These are phyloP conservation scores for Pseudocercospora ulei DNA, from an alignment of 2,329 filamentous ascomycete species.

Conservation along the genomic window DNA sequence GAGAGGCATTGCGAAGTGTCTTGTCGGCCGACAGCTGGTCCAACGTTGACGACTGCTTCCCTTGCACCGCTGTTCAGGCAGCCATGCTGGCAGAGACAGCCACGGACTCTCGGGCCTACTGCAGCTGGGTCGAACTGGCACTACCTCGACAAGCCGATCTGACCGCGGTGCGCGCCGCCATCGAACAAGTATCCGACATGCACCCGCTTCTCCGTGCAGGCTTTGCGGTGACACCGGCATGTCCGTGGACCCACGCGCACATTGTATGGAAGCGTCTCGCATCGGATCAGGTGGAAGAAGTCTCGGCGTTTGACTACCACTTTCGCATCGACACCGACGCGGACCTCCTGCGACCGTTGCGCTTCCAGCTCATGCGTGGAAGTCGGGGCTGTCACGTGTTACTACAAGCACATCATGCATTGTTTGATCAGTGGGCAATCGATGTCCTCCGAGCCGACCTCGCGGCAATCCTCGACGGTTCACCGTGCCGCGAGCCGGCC, in stretches of 20 bases:
- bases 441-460: slow-evolving; percentile 62
- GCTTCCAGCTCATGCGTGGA: slow-evolving; percentile 46
- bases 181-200: slow-evolving; percentile 43
- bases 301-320: slow-evolving; percentile 15
- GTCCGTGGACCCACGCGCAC: slow-evolving; percentile 48
- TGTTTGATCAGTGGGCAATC: slow-evolving; percentile 91
- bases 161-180: slow-evolving; percentile 33
- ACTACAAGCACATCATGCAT: slow-evolving; percentile 64
- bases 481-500: slow-evolving; percentile 38
- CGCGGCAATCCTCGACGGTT: slow-evolving; percentile 41
- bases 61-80: slow-evolving; percentile 63
- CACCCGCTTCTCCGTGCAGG: slow-evolving; percentile 67
- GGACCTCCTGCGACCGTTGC: slow-evolving; percentile 51
- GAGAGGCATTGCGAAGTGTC: slow-evolving; percentile 5
- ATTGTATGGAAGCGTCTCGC: slow-evolving; percentile 52
- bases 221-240: slow-evolving; percentile 49
- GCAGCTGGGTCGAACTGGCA: slow-evolving; percentile 65
- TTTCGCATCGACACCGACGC: slow-evolving; percentile 25
- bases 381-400: slow-evolving; percentile 33
- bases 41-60: slow-evolving; percentile 38
- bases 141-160: slow-evolving; percentile 34
- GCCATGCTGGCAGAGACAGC: slow-evolving; percentile 72
- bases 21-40: slow-evolving; percentile 4
- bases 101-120: slow-evolving; percentile 54
- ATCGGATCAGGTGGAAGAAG: slow-evolving; percentile 28